phyloP scores from a whole-genome alignment of 2,329 filamentous ascomycete species.

The Fusarium palustre region DNA sequence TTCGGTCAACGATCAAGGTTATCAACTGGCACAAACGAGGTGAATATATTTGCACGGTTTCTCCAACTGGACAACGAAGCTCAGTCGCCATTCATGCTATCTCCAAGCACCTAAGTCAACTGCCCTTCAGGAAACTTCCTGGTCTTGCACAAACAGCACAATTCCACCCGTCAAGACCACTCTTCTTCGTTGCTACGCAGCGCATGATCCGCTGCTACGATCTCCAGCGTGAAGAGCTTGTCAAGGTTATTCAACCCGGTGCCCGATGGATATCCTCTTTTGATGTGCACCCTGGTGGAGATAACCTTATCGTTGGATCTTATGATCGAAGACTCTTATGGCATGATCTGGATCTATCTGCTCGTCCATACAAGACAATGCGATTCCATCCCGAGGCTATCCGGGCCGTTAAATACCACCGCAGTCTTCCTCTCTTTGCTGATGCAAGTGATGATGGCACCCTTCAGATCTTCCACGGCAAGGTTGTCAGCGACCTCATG shows the following conservation, averaged over 20 bases:
- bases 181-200: constrained; percentile 97
- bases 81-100: constrained; percentile 95
- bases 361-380: constrained; percentile 93
- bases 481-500: constrained; percentile 93
- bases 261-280: constrained; percentile 94
- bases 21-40: constrained; percentile 94
- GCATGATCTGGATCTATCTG: constrained; percentile 95
- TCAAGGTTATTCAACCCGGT: constrained; percentile 93
- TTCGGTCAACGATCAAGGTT: constrained; percentile 84
- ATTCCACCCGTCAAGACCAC: constrained; percentile 92
- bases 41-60: constrained; percentile 94
- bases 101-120: constrained; percentile 93
- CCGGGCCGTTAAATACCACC: constrained; percentile 88
- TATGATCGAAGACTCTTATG: constrained; percentile 95
- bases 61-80: constrained; percentile 79
- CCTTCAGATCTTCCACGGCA: constrained; percentile 96
- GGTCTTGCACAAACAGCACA: constrained; percentile 87
- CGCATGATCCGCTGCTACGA: constrained; percentile 95
- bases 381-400: constrained; percentile 95
- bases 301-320: constrained; percentile 93
- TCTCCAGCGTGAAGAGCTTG: constrained; percentile 87
- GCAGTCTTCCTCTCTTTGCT: constrained; percentile 85
- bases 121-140: constrained; percentile 84
- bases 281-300: constrained; percentile 91
- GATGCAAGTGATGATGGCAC: constrained; percentile 96